Evolutionary conservation across 2,329 filamentous ascomycete species (phyloP).

Genomic region (Falciphora oryzae): DNA sequence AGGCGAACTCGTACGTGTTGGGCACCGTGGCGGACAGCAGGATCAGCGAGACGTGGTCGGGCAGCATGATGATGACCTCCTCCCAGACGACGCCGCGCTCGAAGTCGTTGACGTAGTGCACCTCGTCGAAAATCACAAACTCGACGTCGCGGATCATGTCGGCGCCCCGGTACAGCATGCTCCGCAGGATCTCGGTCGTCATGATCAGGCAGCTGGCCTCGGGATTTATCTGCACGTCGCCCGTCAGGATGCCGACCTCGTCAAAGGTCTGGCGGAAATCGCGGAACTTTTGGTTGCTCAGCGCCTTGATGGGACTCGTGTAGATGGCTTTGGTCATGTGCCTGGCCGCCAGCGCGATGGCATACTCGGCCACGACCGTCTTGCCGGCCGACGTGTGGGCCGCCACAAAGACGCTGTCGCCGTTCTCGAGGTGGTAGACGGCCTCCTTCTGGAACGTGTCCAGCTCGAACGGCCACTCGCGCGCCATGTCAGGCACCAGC

Average conservation of each 20-base stretch:
- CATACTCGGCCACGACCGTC: slow-evolving; percentile 96
- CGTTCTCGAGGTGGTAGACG: slow-evolving; percentile 92
- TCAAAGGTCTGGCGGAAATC: slow-evolving; percentile 89
- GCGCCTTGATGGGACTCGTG: slow-evolving; percentile 94
- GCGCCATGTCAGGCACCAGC: slow-evolving; percentile 91
- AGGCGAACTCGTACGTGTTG: slow-evolving; percentile 96
- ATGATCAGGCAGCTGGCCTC: slow-evolving; percentile 98
- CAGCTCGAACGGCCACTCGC: slow-evolving; percentile 93
- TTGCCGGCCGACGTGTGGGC: slow-evolving; percentile 97
- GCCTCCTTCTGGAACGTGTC: slow-evolving; percentile 99
- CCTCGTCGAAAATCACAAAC: slow-evolving; percentile 98
- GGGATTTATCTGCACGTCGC: slow-evolving; percentile 95
- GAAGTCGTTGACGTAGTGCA: slow-evolving; percentile 96
- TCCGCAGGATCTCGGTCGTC: slow-evolving; percentile 96
- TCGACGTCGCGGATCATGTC: slow-evolving; percentile 96
- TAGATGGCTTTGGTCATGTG: slow-evolving; percentile 99
- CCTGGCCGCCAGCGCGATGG: slow-evolving; percentile 90
- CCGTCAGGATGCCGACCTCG: slow-evolving; percentile 93
- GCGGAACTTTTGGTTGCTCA: slow-evolving; percentile 98
- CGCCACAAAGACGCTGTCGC: slow-evolving; percentile 96
- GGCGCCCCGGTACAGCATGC: slow-evolving; percentile 95
- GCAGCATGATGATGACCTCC: slow-evolving; percentile 99
- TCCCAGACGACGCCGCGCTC: slow-evolving; percentile 98
- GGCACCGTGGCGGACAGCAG: slow-evolving; percentile 93
- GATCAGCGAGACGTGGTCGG: slow-evolving; percentile 93